Evolutionary conservation across 164 flowering plant genomes (phyloP).

Genomic region (Santalum album): DNA sequence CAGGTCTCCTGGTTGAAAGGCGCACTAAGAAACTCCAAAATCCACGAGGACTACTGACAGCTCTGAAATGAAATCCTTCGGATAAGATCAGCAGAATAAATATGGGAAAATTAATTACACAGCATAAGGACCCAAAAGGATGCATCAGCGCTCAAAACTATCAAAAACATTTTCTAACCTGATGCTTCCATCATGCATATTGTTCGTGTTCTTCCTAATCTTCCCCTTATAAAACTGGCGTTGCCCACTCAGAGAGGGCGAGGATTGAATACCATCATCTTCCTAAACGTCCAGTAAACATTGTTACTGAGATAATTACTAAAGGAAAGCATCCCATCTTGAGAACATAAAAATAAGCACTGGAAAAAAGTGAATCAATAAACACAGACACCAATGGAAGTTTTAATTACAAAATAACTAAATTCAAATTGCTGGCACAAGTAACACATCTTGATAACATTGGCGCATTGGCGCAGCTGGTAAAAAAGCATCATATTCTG

Average conservation of each 20-base stretch:
- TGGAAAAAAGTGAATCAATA: neutral
- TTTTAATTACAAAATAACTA: too few species aligned
- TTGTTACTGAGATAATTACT: neutral
- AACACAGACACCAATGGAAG: neutral
- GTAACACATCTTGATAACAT: too few species aligned
- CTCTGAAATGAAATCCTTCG: conserved; percentile 15
- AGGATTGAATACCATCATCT: conserved; percentile 32
- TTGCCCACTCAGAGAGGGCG: conserved; percentile 25
- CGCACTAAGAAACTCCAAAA: conserved; percentile 56
- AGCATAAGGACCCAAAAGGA: too few species aligned
- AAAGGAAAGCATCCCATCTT: neutral
- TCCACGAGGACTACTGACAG: conserved; percentile 34
- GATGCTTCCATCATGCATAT: conserved; percentile 17
- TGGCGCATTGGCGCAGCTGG: neutral
- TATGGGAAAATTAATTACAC: neutral
- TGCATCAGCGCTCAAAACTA: conserved; percentile 14
- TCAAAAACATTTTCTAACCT: conserved; percentile 20
- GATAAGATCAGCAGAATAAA: neutral
- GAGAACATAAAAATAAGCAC: neutral
- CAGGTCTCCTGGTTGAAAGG: conserved; percentile 24
- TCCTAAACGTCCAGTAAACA: conserved; percentile 33
- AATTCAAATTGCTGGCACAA: too few species aligned
- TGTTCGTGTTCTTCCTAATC: conserved; percentile 17
- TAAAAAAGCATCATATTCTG: neutral
- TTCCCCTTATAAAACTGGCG: conserved; percentile 23